Conservation (phyloP, 2,329 filamentous ascomycete genomes). For the Pestalotiopsis sp. region DNA sequence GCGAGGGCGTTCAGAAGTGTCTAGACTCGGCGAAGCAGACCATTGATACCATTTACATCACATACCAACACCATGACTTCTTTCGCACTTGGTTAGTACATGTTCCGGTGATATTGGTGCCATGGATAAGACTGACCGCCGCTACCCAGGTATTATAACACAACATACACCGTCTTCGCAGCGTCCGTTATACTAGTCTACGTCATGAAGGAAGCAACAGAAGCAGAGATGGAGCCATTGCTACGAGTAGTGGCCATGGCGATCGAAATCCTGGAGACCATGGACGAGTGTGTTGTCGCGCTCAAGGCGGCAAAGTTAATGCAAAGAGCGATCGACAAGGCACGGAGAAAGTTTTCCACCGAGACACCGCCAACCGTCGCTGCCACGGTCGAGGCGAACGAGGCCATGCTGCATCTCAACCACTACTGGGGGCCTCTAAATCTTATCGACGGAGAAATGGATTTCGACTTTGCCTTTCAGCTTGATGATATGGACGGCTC, state of each 20-base stretch:
- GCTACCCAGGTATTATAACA: constrained; percentile 31
- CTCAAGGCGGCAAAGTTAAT: constrained; percentile 28
- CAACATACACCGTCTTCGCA: constrained; percentile 32
- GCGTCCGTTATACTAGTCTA: constrained; percentile 32
- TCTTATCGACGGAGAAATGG: constrained; percentile 27
- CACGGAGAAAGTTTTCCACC: constrained; percentile 16
- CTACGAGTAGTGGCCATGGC: constrained; percentile 26
- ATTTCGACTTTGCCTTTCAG: constrained; percentile 12
- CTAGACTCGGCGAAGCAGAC: constrained; percentile 30
- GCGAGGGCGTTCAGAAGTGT: constrained; percentile 25
- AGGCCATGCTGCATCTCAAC: constrained; percentile 21
- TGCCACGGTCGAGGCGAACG: background rate
- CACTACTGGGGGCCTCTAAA: constrained; percentile 30
- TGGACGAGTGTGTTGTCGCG: constrained; percentile 31
- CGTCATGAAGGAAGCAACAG: constrained; percentile 24
- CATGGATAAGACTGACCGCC: background rate
- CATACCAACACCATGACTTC: constrained; percentile 32
- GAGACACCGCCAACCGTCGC: constrained; percentile 15
- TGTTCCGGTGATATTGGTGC: no score
- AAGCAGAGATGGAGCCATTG: constrained; percentile 21
- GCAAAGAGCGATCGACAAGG: constrained; percentile 25
- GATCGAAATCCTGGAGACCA: constrained; percentile 26
- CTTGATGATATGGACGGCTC: constrained; percentile 10
- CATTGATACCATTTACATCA: constrained; percentile 31
- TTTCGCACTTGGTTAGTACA: constrained; percentile 25